These are phyloP conservation scores for Rhizopogon vinicolor DNA, from an alignment of 768 basidiomycete genomes.

Conservation along the genomic window DNA sequence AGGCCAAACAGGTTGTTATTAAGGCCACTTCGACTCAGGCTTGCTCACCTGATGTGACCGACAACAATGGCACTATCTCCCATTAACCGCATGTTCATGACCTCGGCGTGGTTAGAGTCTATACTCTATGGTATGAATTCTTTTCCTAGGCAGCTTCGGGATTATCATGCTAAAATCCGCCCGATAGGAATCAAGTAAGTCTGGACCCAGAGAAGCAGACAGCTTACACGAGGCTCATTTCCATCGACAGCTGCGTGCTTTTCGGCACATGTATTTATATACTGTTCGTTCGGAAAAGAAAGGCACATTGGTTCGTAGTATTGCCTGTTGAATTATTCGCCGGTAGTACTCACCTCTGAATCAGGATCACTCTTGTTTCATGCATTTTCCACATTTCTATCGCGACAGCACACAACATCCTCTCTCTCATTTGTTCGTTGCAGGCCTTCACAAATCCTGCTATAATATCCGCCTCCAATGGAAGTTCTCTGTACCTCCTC, in stretches of 20 bases:
- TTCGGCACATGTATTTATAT: constrained; percentile 1
- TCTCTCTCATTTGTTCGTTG: neutral
- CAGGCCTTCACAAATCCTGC: neutral
- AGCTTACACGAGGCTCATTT: neutral
- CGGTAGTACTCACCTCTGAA: neutral
- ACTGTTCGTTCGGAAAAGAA: neutral
- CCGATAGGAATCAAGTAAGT: constrained; percentile 3
- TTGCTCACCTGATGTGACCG: no score
- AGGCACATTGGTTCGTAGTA: constrained; percentile 1
- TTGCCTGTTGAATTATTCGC: neutral
- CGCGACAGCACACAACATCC: constrained; percentile 3
- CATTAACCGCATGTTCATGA: constrained; percentile 1
- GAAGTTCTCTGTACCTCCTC: neutral
- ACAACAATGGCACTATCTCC: neutral
- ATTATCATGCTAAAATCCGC: neutral
- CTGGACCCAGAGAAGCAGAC: neutral
- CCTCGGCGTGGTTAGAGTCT: constrained; percentile 1
- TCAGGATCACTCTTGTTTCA: neutral
- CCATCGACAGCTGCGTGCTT: neutral
- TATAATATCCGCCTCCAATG: neutral
- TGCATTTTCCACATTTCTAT: constrained; percentile 2
- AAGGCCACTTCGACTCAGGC: no score
- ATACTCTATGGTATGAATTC: constrained; percentile 1
- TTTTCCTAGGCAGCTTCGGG: neutral
- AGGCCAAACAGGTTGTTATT: no score